Conservation (phyloP, 2,329 filamentous ascomycete species). For the Penicillium sp. region DNA sequence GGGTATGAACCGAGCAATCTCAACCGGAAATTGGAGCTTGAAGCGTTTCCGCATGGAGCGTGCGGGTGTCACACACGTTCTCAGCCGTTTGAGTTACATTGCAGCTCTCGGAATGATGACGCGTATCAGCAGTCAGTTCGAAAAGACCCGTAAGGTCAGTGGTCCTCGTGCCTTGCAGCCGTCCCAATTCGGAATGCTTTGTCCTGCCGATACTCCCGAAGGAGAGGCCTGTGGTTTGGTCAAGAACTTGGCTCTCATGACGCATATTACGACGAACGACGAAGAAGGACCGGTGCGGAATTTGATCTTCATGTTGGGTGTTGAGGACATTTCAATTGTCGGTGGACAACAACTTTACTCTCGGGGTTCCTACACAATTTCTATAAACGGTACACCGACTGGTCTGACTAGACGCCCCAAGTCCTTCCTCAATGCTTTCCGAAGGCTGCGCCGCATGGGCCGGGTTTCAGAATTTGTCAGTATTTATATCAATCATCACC, state of each 20-base stretch:
- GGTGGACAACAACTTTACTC: constrained; percentile 84
- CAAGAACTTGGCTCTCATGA: constrained; percentile 98
- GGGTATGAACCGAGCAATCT: constrained; percentile 93
- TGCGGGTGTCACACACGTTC: constrained; percentile 91
- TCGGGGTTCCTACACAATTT: constrained; percentile 81
- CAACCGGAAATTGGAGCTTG: constrained; percentile 95
- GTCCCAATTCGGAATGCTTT: constrained; percentile 98
- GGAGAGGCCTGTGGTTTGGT: constrained; percentile 97
- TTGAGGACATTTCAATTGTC: constrained; percentile 75
- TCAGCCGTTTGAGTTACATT: constrained; percentile 95
- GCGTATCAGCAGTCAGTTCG: constrained; percentile 94
- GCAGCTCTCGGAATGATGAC: constrained; percentile 99
- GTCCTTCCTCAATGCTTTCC: constrained; percentile 79
- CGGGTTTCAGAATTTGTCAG: constrained; percentile 95
- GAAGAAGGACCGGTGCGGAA: constrained; percentile 87
- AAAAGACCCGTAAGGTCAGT: constrained; percentile 95
- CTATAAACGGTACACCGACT: constrained; percentile 92
- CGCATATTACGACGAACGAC: constrained; percentile 95
- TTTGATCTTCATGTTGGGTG: constrained; percentile 81
- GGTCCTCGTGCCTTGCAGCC: constrained; percentile 94
- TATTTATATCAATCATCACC: constrained; percentile 92
- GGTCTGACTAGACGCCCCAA: constrained; percentile 85
- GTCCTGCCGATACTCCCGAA: constrained; percentile 95
- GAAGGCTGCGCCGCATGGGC: constrained; percentile 81
- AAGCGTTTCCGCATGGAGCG: constrained; percentile 99